These are phyloP conservation scores for Aschersonia sp. DNA, from an alignment of 2,329 filamentous ascomycete genomes.

Conservation along the genomic window DNA sequence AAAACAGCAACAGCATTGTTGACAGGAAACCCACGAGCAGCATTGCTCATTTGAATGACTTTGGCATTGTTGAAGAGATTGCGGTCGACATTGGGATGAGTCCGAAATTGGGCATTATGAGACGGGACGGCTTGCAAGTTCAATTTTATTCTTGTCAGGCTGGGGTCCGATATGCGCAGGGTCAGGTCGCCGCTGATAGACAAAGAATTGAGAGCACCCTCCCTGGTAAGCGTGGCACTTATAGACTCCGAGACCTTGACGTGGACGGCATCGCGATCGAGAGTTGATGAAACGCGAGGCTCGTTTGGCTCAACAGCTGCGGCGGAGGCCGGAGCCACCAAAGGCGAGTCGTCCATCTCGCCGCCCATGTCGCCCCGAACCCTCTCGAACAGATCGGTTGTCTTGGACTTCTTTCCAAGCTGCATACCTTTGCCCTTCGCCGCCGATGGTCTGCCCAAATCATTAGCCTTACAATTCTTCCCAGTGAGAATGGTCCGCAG, in stretches of 20 bases:
- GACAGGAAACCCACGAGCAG: slow-evolving; percentile 75
- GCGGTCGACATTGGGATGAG: slow-evolving; percentile 93
- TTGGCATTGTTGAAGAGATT: slow-evolving; percentile 70
- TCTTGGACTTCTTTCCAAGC: slow-evolving; percentile 96
- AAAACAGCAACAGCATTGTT: slow-evolving; percentile 90
- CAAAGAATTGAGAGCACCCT: slow-evolving; percentile 75
- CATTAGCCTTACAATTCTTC: background rate
- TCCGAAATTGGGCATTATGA: slow-evolving; percentile 81
- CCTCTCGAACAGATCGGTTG: slow-evolving; percentile 92
- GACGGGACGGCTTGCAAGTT: slow-evolving; percentile 62
- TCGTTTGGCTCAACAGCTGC: slow-evolving; percentile 34
- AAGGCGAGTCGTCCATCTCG: slow-evolving; percentile 64
- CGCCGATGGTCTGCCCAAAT: slow-evolving; percentile 36
- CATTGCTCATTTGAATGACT: slow-evolving; percentile 80
- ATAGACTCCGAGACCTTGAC: slow-evolving; percentile 84
- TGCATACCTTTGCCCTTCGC: slow-evolving; percentile 97
- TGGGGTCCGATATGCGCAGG: slow-evolving; percentile 76
- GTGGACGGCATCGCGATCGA: slow-evolving; percentile 75
- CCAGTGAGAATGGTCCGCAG: background rate
- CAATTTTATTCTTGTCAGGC: slow-evolving; percentile 84
- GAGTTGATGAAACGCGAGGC: slow-evolving; percentile 48
- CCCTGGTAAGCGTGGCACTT: slow-evolving; percentile 73
- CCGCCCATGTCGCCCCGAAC: slow-evolving; percentile 84
- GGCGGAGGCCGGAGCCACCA: slow-evolving; percentile 45
- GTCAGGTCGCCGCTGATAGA: slow-evolving; percentile 87